Conservation (phyloP, 768 basidiomycete genomes). For the Tephrocybe sp. region DNA sequence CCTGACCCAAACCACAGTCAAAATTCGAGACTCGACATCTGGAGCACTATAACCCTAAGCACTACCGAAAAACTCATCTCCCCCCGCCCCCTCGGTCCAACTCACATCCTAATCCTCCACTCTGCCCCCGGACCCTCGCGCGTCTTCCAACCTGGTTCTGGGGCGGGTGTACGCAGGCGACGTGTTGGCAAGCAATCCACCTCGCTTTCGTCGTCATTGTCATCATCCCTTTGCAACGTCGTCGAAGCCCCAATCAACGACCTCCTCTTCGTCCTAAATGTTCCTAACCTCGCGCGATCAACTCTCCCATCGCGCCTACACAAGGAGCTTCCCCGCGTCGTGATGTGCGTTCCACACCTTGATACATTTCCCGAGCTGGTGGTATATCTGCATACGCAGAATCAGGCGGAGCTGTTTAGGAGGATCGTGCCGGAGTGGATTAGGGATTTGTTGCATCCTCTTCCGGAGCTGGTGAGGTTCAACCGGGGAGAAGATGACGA, state of each 20-base stretch:
- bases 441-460: conserved; percentile 31
- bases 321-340: conserved; percentile 31
- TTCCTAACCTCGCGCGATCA: conserved; percentile 28
- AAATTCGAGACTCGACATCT: conserved; percentile 20
- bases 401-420: conserved; percentile 35
- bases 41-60: conserved; percentile 24
- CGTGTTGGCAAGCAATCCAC: neutral
- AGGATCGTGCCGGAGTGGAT: conserved; percentile 35
- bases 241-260: conserved; percentile 37
- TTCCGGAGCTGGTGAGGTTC: conserved; percentile 15
- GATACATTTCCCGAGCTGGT: conserved; percentile 32
- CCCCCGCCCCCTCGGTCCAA: conserved; percentile 32
- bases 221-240: conserved; percentile 14
- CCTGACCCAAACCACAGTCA: neutral
- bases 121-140: conserved; percentile 5
- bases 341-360: conserved; percentile 30
- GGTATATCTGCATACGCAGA: conserved; percentile 35
- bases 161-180: neutral
- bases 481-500: too few species aligned
- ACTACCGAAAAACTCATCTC: conserved; percentile 29
- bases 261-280: conserved; percentile 32
- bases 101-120: conserved; percentile 31
- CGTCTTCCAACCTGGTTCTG: neutral
- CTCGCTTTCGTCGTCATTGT: neutral
- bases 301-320: conserved; percentile 30